A percentile compares a stretch with the other conserved stretches of the same genome.
Evolutionary conservation across 495 filamentous ascomycete species (phyloP).

Genomic region (Penicillium tannophilum): DNA sequence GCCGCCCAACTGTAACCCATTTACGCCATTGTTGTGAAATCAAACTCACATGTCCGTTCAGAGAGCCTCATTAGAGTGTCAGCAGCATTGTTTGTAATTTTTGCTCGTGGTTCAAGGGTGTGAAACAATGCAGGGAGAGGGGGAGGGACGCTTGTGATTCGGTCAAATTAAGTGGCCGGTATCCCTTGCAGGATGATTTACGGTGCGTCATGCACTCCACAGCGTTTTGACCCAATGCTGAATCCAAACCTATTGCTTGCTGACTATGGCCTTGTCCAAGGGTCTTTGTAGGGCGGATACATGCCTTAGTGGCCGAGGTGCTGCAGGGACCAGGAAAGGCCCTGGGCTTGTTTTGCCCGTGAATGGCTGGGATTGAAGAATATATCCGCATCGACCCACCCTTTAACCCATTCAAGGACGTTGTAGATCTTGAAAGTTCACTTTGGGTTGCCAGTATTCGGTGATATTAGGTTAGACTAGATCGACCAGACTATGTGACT

Average conservation of each 20-base stretch:
- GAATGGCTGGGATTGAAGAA: background rate
- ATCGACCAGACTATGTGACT: background rate
- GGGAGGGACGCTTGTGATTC: slow-evolving; percentile 11
- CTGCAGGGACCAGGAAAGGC: slow-evolving; percentile 15
- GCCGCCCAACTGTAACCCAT: background rate
- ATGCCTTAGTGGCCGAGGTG: slow-evolving; percentile 23
- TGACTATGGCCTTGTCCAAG: background rate
- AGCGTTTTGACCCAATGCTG: background rate
- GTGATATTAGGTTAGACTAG: too few species aligned
- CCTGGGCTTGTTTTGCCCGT: background rate
- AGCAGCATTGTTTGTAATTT: slow-evolving; percentile 22
- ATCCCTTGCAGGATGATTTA: slow-evolving; percentile 25
- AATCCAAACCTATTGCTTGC: background rate
- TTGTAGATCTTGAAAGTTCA: background rate
- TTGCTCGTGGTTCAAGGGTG: slow-evolving; percentile 18
- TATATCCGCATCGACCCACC: background rate
- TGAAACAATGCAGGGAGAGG: slow-evolving; percentile 29
- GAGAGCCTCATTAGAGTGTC: slow-evolving; percentile 1
- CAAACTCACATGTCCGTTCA: slow-evolving; percentile 11
- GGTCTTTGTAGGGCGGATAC: slow-evolving; percentile 9
- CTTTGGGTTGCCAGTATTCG: background rate
- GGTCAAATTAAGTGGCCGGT: slow-evolving; percentile 4
- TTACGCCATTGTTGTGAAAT: slow-evolving; percentile 4
- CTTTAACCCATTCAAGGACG: background rate
- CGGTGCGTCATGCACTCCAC: slow-evolving; percentile 19